Evolutionary conservation across 2,329 filamentous ascomycete species (phyloP).

Genomic region (Parasarocladium wereldwijsianum): DNA sequence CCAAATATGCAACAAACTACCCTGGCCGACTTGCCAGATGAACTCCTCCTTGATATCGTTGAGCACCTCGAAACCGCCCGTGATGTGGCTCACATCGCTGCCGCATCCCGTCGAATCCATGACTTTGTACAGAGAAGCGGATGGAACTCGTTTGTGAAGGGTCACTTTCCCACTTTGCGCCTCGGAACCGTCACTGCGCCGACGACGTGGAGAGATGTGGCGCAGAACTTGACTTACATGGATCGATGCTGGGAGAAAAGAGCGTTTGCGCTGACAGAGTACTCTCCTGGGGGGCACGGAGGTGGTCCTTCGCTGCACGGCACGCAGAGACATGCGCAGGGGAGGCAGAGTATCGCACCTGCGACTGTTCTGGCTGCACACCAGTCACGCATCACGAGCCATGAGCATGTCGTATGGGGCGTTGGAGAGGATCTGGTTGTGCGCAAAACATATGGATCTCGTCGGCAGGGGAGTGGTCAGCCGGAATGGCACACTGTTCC

Average conservation of each 20-base stretch:
- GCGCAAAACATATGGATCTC: too few species aligned
- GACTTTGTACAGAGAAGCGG: slow-evolving; percentile 24
- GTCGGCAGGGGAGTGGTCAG: too few species aligned
- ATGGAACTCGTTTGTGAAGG: slow-evolving; percentile 34
- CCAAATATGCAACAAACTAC: slow-evolving; percentile 13
- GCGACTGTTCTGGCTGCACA: slow-evolving; percentile 32
- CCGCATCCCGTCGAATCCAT: slow-evolving; percentile 23
- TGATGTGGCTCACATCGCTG: slow-evolving; percentile 27
- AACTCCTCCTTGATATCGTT: slow-evolving; percentile 34
- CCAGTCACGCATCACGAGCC: slow-evolving; percentile 15
- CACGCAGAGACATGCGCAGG: slow-evolving; percentile 6
- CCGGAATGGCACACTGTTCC: slow-evolving; percentile 21
- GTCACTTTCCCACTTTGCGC: slow-evolving; percentile 25
- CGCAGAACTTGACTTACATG: slow-evolving; percentile 32
- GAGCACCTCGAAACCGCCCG: slow-evolving; percentile 31
- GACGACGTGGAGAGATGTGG: slow-evolving; percentile 22
- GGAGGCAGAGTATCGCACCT: slow-evolving; percentile 22
- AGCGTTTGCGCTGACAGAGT: slow-evolving; percentile 20
- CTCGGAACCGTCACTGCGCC: slow-evolving; percentile 12
- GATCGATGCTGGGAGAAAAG: slow-evolving; percentile 38
- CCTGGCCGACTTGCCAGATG: slow-evolving; percentile 30
- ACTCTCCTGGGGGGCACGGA: slow-evolving; percentile 10
- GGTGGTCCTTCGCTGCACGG: too few species aligned
- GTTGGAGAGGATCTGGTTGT: slow-evolving; percentile 35
- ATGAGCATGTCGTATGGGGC: slow-evolving; percentile 35